Evolutionary conservation across 306 rosid species (phyloP).

Genomic region (Canavalia ensiformis): DNA sequence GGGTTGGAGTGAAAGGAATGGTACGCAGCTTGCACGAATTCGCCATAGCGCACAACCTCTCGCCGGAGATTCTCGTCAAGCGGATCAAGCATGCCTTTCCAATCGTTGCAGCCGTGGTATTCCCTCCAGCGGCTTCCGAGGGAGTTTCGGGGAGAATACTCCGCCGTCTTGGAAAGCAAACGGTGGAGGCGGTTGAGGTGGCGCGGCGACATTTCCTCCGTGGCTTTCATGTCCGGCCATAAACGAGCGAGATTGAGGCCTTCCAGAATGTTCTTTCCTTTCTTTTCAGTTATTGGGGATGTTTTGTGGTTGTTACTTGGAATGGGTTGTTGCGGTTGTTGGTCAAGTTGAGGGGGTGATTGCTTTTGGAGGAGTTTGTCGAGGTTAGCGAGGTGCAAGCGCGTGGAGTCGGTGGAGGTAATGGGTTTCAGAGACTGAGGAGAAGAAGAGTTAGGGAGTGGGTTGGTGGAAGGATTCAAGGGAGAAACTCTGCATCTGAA

Average conservation of each 20-base stretch:
- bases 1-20: slow-evolving; percentile 81
- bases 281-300: slow-evolving; percentile 46
- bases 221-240: slow-evolving; percentile 72
- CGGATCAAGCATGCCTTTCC: slow-evolving; percentile 90
- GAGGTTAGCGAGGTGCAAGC: slow-evolving; percentile 75
- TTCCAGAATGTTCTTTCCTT: slow-evolving; percentile 57
- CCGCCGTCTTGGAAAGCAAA: slow-evolving; percentile 66
- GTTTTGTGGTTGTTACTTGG: neutral
- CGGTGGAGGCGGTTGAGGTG: slow-evolving; percentile 72
- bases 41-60: slow-evolving; percentile 89
- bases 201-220: slow-evolving; percentile 91
- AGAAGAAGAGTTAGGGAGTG: slow-evolving; percentile 19
- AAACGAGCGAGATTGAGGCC: slow-evolving; percentile 66
- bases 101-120: slow-evolving; percentile 76
- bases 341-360: slow-evolving; percentile 40
- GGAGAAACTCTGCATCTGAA: slow-evolving; percentile 63
- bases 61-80: slow-evolving; percentile 97
- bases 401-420: slow-evolving; percentile 52
- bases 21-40: slow-evolving; percentile 87
- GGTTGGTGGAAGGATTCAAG: slow-evolving; percentile 57
- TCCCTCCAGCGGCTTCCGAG: slow-evolving; percentile 81
- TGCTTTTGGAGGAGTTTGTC: slow-evolving; percentile 74
- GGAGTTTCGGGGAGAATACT: slow-evolving; percentile 78
- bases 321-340: slow-evolving; percentile 4
- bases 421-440: neutral